Evolutionary conservation across 2,329 filamentous ascomycete species (phyloP), one percentile per base, ranked within the genome.

Genomic region (Ophiostoma sp.): DNA sequence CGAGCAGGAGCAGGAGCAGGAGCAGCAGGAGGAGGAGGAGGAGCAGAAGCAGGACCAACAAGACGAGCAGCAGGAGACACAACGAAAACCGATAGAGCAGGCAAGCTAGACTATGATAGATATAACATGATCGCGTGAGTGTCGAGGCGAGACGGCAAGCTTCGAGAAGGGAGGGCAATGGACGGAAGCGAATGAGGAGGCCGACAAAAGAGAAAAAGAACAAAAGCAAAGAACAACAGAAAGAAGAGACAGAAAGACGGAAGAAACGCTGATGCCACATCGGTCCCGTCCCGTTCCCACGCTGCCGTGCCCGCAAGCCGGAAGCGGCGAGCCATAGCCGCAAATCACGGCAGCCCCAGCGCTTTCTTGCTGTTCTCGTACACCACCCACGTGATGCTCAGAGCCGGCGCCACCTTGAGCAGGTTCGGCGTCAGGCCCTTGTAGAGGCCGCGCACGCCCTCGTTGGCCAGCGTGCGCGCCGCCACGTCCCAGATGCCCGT

Each of bases 391-490:
- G 92, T 93, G 76, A 99, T 98, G 74, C 93, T 97, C 67, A 99
- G 89, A 42, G 95, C 93, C 2, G 95, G 95, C 9, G 95, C 93
- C 47, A 99, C 95, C 81, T 99, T 99, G 74, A 99, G 83, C 52
- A 99, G 82, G 76, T 98, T 99, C 5, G 95, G 95, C 58, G 94
- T 97, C 72, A 98, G 82, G 1, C 95, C 95, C 79, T 96, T 97
- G 83, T 97, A 99, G 69, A 99, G 82, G 2, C 95, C 95, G 69
- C 91, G 85, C 49, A 91, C 77, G 0, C 95, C 95, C 79, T 99
- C 95, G 65, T 89, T 87, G 73, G 88, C 83, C 47, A 97, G 81
- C 8, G 95, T 99, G 79, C 90, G 92, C 67, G 84, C 84, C 1
- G 92, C 90, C 60, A 97, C 94, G 77, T 99, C 95, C 81, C 88